phyloP scores from a whole-genome alignment of 352 stramenopile species.

The Saprolegnia parasitica region DNA sequence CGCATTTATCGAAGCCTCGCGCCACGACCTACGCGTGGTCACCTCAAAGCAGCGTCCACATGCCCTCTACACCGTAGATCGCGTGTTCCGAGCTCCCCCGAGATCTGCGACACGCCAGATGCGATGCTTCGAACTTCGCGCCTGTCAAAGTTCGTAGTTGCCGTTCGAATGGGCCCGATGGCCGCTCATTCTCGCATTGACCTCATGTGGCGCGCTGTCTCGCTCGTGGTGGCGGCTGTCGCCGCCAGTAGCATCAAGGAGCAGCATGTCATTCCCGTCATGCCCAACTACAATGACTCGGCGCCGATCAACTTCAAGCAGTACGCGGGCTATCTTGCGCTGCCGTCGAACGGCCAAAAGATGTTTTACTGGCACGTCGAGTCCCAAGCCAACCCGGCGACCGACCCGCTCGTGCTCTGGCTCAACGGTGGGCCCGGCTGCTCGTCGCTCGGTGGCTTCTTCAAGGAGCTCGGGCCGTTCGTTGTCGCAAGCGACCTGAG shows the following conservation, averaged over 20 bases:
- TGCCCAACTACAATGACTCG: conserved; percentile 42
- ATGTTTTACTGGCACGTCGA: conserved; percentile 75
- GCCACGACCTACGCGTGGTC: too few relatives aligned
- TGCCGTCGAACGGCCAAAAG: conserved; percentile 40
- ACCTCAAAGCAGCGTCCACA: too few relatives aligned
- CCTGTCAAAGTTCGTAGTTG: too few relatives aligned
- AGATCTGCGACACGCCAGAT: too few relatives aligned
- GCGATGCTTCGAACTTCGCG: too few relatives aligned
- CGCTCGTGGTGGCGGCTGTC: neutral
- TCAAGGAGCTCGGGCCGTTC: conserved; percentile 73
- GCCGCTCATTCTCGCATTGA: neutral
- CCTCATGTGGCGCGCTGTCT: neutral
- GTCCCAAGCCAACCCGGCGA: conserved; percentile 43
- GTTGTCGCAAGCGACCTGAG: conserved; percentile 43
- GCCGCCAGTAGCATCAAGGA: neutral
- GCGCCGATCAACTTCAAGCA: conserved; percentile 57
- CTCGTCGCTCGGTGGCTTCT: conserved; percentile 72
- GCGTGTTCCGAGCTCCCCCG: too few relatives aligned
- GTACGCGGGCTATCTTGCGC: conserved; percentile 53
- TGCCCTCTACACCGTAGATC: too few relatives aligned
- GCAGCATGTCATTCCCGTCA: conserved; percentile 41
- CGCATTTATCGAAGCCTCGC: too few relatives aligned
- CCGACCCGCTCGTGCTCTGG: conserved; percentile 84
- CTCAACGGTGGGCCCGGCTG: conserved; percentile 89
- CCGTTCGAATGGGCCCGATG: too few relatives aligned